phyloP scores from a whole-genome alignment of 2,329 filamentous ascomycete species.

The Sporothrix mexicana region DNA sequence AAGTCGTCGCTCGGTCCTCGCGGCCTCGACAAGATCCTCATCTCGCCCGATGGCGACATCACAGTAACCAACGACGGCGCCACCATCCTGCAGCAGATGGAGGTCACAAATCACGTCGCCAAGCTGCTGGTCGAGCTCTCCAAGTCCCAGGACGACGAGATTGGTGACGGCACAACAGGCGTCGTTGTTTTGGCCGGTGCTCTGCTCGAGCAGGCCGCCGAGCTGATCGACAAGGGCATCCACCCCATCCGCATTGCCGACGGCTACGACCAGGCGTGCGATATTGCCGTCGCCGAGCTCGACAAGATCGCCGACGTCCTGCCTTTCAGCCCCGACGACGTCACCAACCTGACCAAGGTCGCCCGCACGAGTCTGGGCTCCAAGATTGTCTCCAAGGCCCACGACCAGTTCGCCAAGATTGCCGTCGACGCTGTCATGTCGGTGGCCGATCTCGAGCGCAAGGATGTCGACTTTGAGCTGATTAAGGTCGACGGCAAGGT shows the following conservation, averaged over 20 bases:
- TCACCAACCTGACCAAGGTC: constrained; percentile 87
- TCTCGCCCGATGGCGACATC: constrained; percentile 97
- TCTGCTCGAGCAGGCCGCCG: constrained; percentile 92
- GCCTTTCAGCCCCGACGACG: constrained; percentile 80
- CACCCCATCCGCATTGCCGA: constrained; percentile 98
- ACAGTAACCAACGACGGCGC: constrained; percentile 99
- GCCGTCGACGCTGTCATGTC: constrained; percentile 96
- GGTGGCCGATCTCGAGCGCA: constrained; percentile 92
- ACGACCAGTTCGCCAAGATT: constrained; percentile 97
- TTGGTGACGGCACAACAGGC: constrained; percentile 96
- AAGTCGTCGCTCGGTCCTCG: constrained; percentile 95
- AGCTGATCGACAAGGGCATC: constrained; percentile 99
- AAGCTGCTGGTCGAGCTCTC: constrained; percentile 96
- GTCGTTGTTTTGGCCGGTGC: constrained; percentile 96
- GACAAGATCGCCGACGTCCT: constrained; percentile 93
- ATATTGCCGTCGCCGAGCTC: constrained; percentile 90
- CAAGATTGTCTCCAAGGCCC: constrained; percentile 98
- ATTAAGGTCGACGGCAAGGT: constrained; percentile 99
- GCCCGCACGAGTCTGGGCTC: constrained; percentile 94
- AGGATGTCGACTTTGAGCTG: constrained; percentile 97
- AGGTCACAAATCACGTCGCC: constrained; percentile 97
- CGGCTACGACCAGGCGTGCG: constrained; percentile 96
- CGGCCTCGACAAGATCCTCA: constrained; percentile 98
- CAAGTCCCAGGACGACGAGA: constrained; percentile 98
- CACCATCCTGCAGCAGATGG: constrained; percentile 97